These are phyloP conservation scores for Astragalus glycyphyllos DNA, from an alignment of 306 rosid genomes.

Conservation along the genomic window DNA sequence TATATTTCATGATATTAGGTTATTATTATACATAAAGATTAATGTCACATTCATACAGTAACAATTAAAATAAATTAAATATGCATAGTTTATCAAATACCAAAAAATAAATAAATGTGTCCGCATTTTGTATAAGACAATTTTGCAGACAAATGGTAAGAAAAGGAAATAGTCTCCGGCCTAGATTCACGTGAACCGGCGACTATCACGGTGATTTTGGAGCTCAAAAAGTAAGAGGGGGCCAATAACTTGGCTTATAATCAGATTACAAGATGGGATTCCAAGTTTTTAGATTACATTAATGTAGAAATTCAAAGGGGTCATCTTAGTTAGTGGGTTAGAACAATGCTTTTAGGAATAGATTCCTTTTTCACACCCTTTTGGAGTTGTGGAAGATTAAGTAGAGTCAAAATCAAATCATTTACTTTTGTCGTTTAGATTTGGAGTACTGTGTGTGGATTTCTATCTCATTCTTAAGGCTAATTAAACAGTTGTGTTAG, in stretches of 20 bases:
- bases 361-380: conserved; percentile 33
- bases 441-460: conserved; percentile 32
- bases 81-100: no score
- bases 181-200: conserved; percentile 61
- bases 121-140: background rate
- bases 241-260: background rate
- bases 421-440: conserved; percentile 25
- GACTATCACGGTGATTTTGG: conserved; percentile 65
- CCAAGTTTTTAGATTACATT: conserved; percentile 43
- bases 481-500: background rate
- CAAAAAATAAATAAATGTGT: no score
- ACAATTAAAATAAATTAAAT: no score
- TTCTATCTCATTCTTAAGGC: background rate
- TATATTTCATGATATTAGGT: no score
- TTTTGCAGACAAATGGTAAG: conserved; percentile 44
- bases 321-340: background rate
- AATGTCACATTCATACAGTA: no score
- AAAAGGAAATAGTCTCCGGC: conserved; percentile 37
- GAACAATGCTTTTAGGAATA: conserved; percentile 6
- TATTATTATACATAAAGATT: no score
- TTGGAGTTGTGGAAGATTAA: background rate
- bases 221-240: conserved; percentile 32
- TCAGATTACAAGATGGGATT: conserved; percentile 53
- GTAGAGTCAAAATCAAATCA: conserved; percentile 37
- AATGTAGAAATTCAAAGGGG: background rate